Conservation (phyloP, 495 filamentous ascomycete species). For the Penicillium verhagenii region DNA sequence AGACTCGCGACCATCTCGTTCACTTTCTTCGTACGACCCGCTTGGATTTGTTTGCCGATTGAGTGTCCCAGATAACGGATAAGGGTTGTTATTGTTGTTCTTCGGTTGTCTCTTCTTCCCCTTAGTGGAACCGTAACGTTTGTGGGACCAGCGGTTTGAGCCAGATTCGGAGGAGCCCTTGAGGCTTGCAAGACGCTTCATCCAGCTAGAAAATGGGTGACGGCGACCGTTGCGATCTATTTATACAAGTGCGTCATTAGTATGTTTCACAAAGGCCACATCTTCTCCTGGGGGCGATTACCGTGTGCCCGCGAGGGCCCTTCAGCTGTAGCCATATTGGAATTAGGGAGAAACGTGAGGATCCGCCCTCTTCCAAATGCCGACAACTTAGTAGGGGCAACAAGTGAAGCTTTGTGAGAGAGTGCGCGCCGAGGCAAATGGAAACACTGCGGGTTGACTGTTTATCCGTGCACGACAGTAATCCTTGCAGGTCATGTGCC, state of each 20-base stretch:
- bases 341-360: conserved; percentile 4
- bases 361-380: conserved; percentile 8
- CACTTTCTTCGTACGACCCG: conserved; percentile 35
- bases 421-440: conserved; percentile 15
- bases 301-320: conserved; percentile 63
- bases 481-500: conserved; percentile 25
- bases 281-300: conserved; percentile 34
- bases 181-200: conserved; percentile 89
- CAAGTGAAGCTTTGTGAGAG: conserved; percentile 1
- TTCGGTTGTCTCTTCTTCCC: conserved; percentile 60
- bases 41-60: conserved; percentile 55
- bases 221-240: conserved; percentile 69
- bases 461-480: conserved; percentile 22
- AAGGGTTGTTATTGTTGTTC: conserved; percentile 80
- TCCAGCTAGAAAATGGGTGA: conserved; percentile 85
- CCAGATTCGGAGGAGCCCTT: conserved; percentile 59
- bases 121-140: conserved; percentile 47
- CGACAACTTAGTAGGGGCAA: conserved; percentile 4
- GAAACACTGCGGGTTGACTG: conserved; percentile 21
- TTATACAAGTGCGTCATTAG: conserved; percentile 22
- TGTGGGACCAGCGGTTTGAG: conserved; percentile 49
- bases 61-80: conserved; percentile 63
- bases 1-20: conserved; percentile 27
- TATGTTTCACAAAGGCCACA: conserved; percentile 4
- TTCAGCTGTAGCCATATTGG: conserved; percentile 67